Evolutionary conservation across 106 monocot species (phyloP).

Genomic region (Posidonia australis): DNA sequence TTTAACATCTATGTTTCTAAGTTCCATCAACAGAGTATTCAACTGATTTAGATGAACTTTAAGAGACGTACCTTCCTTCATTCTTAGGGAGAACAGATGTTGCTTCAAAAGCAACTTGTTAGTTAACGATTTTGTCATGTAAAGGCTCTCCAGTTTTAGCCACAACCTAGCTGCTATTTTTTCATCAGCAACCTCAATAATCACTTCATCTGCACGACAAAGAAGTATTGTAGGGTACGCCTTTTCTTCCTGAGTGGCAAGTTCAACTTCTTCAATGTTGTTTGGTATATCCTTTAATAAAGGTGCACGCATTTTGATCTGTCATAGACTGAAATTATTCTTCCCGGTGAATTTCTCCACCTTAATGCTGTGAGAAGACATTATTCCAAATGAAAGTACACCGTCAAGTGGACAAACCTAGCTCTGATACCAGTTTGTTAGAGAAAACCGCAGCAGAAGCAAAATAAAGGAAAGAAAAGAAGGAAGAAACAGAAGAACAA

Average conservation of each 20-base stretch:
- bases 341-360: background rate
- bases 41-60: background rate
- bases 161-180: background rate
- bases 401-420: too few relatives aligned
- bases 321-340: background rate
- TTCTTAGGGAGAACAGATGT: background rate
- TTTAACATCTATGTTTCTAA: background rate
- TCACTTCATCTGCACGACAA: background rate
- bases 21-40: background rate
- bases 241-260: background rate
- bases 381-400: background rate
- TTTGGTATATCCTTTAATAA: too few relatives aligned
- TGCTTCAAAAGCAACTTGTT: background rate
- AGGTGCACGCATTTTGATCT: background rate
- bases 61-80: background rate
- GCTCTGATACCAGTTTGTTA: too few relatives aligned
- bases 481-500: background rate
- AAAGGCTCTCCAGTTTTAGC: background rate
- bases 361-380: background rate
- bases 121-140: background rate
- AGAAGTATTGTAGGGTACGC: background rate
- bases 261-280: background rate
- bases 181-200: background rate
- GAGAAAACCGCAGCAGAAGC: background rate
- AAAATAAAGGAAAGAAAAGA: background rate